phyloP scores from a whole-genome alignment of 345 rosid genomes.

The Hibiscus tridactylites region DNA sequence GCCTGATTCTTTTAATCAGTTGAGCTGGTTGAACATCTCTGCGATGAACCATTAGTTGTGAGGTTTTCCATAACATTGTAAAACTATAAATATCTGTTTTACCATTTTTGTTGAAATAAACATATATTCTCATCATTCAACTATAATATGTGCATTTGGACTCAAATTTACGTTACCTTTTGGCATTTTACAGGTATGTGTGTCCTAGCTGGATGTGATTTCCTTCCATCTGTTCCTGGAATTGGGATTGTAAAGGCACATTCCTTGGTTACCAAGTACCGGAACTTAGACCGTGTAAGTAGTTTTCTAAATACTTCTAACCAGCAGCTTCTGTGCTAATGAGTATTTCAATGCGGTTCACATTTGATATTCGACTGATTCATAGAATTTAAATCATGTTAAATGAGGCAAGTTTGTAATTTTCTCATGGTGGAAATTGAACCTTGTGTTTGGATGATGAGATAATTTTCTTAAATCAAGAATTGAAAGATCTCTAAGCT shows the following conservation, averaged over 20 bases:
- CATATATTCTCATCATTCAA: not conserved
- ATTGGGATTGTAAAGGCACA: constrained; percentile 76
- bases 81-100: not conserved
- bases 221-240: constrained; percentile 85
- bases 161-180: constrained; percentile 2
- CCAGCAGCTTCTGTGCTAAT: not conserved
- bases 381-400: not conserved
- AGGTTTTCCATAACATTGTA: not conserved
- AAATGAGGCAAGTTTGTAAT: not conserved
- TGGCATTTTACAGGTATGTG: constrained; percentile 62
- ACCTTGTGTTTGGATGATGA: not conserved
- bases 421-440: not conserved
- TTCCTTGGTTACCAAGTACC: constrained; percentile 59
- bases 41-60: not conserved
- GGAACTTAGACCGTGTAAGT: constrained; percentile 74
- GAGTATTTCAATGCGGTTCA: not conserved
- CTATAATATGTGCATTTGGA: not conserved
- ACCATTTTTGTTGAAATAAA: not conserved
- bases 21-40: not conserved
- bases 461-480: not conserved
- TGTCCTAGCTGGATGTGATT: constrained; percentile 91
- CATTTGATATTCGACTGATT: not conserved
- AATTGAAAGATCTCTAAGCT: not conserved
- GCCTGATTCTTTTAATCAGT: constrained; percentile 4
- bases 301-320: not conserved